Base-by-base conservation (phyloP, 2,329 filamentous ascomycete species). In the Clonostachys chloroleuca region DNA sequence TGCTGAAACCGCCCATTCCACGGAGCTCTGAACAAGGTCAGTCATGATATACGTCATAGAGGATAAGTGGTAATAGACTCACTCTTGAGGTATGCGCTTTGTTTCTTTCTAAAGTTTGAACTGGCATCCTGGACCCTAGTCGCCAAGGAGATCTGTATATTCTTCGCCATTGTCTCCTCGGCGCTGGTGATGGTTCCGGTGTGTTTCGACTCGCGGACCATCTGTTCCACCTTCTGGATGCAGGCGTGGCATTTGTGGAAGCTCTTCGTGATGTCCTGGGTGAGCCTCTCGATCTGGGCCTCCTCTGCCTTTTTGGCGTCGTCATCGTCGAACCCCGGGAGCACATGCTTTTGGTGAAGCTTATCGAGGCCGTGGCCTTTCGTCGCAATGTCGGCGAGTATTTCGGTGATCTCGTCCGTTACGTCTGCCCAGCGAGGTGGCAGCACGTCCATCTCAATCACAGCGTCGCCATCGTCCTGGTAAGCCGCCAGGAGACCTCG, bases 361-460 rank as follows among this genome's bases (percentile, higher is more conserved):
- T 92, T 89, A 61, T 97, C 94, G 34, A 99, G 79, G 58, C 84
- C 84, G 57, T 89, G 84, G 55, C 90, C 88, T 69, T 95, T 90
- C 51, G 82, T 84, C 45, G 89, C 86, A 54, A 97, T 89, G 49
- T 88, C 83, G 51, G 81, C 78, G 10, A 99, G 80, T 40, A 89
- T 72, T 49, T 96, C 90, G 33, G 87, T 85, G 51, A 99, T 90
- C 63, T 97, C 91, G 63, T 97, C 94, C 59, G 92, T 92, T 49
- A 96, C 78, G 62, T 99, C 94, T 49, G 92, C 87, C 94, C 94
- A 99, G 51, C 94, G 85, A 46, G 94, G 94, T 20, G 94, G 94
- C 16, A 99, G 77, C 37, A 96, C 74, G 67, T 97, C 92, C 94
- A 99, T 97, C 74, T 99, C 94, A 59, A 99, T 97, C 48, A 99